Evolutionary conservation across 805 yeast genomes (phyloP).

Genomic region (Saccharomycopsis sp.): DNA sequence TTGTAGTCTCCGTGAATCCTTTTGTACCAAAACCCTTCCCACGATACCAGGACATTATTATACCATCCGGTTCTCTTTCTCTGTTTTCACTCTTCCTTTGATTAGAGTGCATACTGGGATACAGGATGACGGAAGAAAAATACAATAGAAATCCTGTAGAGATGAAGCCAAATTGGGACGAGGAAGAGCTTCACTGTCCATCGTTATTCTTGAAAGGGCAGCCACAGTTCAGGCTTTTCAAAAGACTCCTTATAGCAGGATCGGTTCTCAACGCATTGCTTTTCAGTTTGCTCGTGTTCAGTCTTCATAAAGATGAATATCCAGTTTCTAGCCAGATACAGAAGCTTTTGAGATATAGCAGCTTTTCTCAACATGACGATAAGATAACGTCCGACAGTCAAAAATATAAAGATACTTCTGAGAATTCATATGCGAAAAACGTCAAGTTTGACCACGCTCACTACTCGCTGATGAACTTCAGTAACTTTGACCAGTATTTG

Average conservation of each 20-base stretch:
- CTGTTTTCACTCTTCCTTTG: background rate
- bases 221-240: background rate
- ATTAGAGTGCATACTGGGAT: background rate
- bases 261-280: background rate
- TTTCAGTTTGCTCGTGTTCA: background rate
- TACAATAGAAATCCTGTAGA: background rate
- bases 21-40: too few relatives aligned
- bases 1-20: too few relatives aligned
- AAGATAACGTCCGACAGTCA: background rate
- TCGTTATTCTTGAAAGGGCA: background rate
- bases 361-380: background rate
- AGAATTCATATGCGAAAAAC: background rate
- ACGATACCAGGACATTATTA: background rate
- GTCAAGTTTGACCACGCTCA: background rate
- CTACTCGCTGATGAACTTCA: slow-evolving; percentile 15
- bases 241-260: background rate
- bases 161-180: background rate
- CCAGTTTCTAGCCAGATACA: background rate
- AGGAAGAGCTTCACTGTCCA: background rate
- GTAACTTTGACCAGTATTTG: slow-evolving; percentile 25
- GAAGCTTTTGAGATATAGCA: background rate
- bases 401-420: background rate
- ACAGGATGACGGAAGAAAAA: background rate
- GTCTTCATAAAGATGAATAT: background rate
- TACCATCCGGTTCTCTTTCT: background rate